A percentile compares a stretch with the other conserved stretches of the same genome.
These are phyloP conservation scores for Trapa bicornis DNA, from an alignment of 345 rosid species.

Conservation along the genomic window DNA sequence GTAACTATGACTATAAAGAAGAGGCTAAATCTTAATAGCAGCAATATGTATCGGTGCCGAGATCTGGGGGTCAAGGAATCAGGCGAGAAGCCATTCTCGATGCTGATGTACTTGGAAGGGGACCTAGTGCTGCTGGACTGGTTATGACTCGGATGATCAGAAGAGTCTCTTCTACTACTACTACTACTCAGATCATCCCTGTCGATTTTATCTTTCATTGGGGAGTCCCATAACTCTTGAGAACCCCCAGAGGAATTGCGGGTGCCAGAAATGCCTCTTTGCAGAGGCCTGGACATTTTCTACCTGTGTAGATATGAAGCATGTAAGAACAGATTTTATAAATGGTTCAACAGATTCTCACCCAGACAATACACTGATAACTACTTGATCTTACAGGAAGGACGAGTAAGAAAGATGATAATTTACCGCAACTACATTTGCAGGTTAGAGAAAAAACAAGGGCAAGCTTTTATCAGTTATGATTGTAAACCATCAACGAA, in stretches of 20 bases:
- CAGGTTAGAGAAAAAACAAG: neutral
- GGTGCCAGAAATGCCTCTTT: slow-evolving; percentile 3
- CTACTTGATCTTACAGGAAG: neutral
- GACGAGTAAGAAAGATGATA: neutral
- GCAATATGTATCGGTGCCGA: slow-evolving; percentile 45
- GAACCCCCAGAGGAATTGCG: slow-evolving; percentile 29
- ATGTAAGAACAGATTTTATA: neutral
- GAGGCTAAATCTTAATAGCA: slow-evolving; percentile 61
- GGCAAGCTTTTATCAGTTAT: neutral
- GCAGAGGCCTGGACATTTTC: slow-evolving; percentile 9
- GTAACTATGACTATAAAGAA: slow-evolving; percentile 52
- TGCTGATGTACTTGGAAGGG: slow-evolving; percentile 39
- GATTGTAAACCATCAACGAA: neutral
- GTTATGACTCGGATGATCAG: slow-evolving; percentile 30
- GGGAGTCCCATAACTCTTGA: slow-evolving; percentile 56
- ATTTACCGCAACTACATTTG: neutral
- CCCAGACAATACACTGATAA: neutral
- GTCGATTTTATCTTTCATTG: slow-evolving; percentile 64
- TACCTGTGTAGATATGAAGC: slow-evolving; percentile 4
- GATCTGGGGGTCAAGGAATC: slow-evolving; percentile 50
- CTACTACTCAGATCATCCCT: slow-evolving; percentile 34
- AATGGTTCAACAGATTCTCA: neutral
- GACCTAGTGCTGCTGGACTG: slow-evolving; percentile 28
- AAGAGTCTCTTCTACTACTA: slow-evolving; percentile 35
- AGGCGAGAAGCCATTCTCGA: slow-evolving; percentile 49